These are phyloP conservation scores for Globisporangium ultimum DNA, from an alignment of 352 stramenopile species.

Conservation along the genomic window DNA sequence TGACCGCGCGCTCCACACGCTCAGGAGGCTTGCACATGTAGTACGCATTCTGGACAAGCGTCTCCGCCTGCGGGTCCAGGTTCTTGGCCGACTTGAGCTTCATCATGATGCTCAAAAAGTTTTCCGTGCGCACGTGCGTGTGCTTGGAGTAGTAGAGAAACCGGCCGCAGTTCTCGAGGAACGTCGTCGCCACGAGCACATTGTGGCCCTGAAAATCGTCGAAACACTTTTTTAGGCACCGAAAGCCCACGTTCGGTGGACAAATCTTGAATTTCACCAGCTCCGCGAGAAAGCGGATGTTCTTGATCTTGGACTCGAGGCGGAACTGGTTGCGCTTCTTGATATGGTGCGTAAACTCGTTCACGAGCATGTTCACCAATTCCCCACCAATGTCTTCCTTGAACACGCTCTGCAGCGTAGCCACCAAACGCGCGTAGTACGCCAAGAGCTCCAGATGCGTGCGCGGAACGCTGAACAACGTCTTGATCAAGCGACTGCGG, in stretches of 20 bases:
- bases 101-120: conserved; percentile 95
- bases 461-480: conserved; percentile 92
- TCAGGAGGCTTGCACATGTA: conserved; percentile 91
- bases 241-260: conserved; percentile 92
- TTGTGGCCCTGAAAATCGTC: conserved; percentile 95
- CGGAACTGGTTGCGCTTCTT: conserved; percentile 94
- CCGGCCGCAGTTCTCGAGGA: conserved; percentile 95
- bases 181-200: conserved; percentile 94
- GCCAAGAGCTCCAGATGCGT: conserved; percentile 93
- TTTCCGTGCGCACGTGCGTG: conserved; percentile 87
- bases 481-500: conserved; percentile 88
- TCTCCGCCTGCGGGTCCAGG: conserved; percentile 83
- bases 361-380: conserved; percentile 90
- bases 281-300: conserved; percentile 95
- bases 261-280: conserved; percentile 97
- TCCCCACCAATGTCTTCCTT: conserved; percentile 89
- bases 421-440: conserved; percentile 94
- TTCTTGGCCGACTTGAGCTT: conserved; percentile 94
- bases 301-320: conserved; percentile 94
- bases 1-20: conserved; percentile 68
- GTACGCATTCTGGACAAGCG: conserved; percentile 90
- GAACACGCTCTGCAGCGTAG: conserved; percentile 91
- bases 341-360: conserved; percentile 93
- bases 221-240: conserved; percentile 93
- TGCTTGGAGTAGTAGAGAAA: conserved; percentile 96